Base-by-base conservation (phyloP, 1,139 yeast genomes). In the Blastobotrys ciferrii region DNA sequence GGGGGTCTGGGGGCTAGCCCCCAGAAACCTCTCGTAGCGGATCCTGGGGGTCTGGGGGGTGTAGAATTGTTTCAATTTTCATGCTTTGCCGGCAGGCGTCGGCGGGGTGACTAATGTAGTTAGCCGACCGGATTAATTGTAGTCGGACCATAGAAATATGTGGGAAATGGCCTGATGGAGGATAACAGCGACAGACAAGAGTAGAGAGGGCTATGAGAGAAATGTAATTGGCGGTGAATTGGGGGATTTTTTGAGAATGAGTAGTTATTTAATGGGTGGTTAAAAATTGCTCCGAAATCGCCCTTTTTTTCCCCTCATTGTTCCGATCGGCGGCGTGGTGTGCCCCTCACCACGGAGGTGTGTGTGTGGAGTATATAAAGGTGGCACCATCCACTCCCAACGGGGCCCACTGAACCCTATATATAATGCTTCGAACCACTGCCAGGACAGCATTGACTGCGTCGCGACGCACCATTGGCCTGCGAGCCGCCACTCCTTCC, bases 221-320 rank as follows among this genome's bases (percentile, higher is more conserved):
- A n/a, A n/a, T n/a, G n/a, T n/a, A n/a, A n/a, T n/a, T n/a, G n/a
- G n/a, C n/a, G n/a, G n/a, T n/a, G n/a, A n/a, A n/a, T n/a, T n/a
- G n/a, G n/a, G n/a, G n/a, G n/a, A n/a, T n/a, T n/a, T 23, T 23
- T 23, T 23, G 9, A 23, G 28, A 23, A 9, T 6, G 9, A 9
- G 9, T 9, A 23, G 28, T 9, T 23, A 9, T 9, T 23, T 23
- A 12, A 19, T 14, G 40, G 19, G n/a, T 36, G 40, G 40, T 19
- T 5, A 11, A 19, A 5, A 19, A 36, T 11, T 13, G 40, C 19
- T 36, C 40, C 40, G 40, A 36, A 36, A 36, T n/a, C 19, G 19
- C 40, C 40, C 40, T 36, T 36, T 18, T 36, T 36, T 36, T 36
- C 40, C 40, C 40, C 40, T 36, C 40, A 17, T 36, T 36, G 18